Evolutionary conservation across 306 rosid genomes (phyloP).

Genomic region (Boehmeria nivea): DNA sequence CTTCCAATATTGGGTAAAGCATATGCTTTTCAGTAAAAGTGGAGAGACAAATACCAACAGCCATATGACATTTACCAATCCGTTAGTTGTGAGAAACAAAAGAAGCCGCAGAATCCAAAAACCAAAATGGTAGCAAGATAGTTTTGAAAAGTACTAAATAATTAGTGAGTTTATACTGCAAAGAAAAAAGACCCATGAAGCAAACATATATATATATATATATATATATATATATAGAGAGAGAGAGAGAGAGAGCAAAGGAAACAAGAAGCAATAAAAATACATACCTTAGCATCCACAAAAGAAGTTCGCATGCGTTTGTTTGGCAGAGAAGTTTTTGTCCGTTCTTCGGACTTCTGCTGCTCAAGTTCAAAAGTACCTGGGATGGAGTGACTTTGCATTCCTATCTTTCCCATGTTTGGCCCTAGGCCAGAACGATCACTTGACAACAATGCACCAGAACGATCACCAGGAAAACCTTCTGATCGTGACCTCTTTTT

Average conservation of each 20-base stretch:
- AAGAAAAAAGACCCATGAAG: too few relatives aligned
- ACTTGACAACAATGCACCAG: slow-evolving; percentile 48
- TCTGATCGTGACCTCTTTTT: slow-evolving; percentile 97
- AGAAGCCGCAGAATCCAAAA: too few relatives aligned
- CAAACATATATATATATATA: too few relatives aligned
- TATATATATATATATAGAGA: too few relatives aligned
- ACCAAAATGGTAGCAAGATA: too few relatives aligned
- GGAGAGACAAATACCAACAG: slow-evolving; percentile 7
- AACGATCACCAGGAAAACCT: slow-evolving; percentile 58
- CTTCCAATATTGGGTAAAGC: slow-evolving; percentile 16
- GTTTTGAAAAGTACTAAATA: too few relatives aligned
- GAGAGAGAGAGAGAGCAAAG: too few relatives aligned
- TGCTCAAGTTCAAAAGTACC: slow-evolving; percentile 81
- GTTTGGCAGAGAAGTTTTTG: slow-evolving; percentile 64
- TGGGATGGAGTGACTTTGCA: slow-evolving; percentile 59
- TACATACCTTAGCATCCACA: slow-evolving; percentile 71
- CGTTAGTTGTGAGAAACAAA: too few relatives aligned
- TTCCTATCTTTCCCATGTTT: slow-evolving; percentile 65
- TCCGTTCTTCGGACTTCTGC: slow-evolving; percentile 80
- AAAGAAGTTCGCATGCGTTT: slow-evolving; percentile 95
- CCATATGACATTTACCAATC: background rate
- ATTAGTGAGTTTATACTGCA: too few relatives aligned
- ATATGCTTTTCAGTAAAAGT: slow-evolving; percentile 15
- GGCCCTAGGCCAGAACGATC: slow-evolving; percentile 72
- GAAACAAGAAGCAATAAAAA: slow-evolving; percentile 10